These are phyloP conservation scores for Neurospora sp. DNA, from an alignment of 495 filamentous ascomycete genomes.

Conservation along the genomic window DNA sequence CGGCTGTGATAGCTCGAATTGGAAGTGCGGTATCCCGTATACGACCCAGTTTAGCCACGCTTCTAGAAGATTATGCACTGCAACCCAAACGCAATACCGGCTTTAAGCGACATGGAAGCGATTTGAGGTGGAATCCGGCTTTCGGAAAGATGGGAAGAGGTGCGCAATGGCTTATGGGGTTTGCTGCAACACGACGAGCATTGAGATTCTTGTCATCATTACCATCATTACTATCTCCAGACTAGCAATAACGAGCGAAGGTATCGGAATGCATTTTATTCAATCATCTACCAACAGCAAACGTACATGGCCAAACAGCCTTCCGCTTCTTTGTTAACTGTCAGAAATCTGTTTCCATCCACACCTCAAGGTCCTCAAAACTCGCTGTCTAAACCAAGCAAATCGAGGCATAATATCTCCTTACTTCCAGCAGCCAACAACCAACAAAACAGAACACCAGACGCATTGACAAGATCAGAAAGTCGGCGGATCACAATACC, in stretches of 20 bases:
- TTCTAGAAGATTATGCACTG: background rate
- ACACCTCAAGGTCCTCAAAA: background rate
- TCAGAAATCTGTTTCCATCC: background rate
- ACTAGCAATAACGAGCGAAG: background rate
- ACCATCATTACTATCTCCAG: background rate
- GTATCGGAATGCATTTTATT: background rate
- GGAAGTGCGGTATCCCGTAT: background rate
- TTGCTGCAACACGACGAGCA: background rate
- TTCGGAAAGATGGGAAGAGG: background rate
- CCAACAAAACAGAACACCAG: background rate
- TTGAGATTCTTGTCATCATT: background rate
- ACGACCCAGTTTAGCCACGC: background rate
- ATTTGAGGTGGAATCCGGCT: background rate
- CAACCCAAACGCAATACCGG: background rate
- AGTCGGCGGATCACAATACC: slow-evolving; percentile 18
- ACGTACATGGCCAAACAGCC: background rate
- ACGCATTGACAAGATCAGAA: background rate
- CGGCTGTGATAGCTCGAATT: background rate
- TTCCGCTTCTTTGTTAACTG: background rate
- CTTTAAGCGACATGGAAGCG: background rate
- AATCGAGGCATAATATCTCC: too few relatives aligned
- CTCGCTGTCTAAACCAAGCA: background rate
- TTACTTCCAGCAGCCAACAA: background rate
- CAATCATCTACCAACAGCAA: background rate
- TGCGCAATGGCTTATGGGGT: background rate